Base-by-base conservation (phyloP, 106 monocot species). In the Dioscorea dumetorum region DNA sequence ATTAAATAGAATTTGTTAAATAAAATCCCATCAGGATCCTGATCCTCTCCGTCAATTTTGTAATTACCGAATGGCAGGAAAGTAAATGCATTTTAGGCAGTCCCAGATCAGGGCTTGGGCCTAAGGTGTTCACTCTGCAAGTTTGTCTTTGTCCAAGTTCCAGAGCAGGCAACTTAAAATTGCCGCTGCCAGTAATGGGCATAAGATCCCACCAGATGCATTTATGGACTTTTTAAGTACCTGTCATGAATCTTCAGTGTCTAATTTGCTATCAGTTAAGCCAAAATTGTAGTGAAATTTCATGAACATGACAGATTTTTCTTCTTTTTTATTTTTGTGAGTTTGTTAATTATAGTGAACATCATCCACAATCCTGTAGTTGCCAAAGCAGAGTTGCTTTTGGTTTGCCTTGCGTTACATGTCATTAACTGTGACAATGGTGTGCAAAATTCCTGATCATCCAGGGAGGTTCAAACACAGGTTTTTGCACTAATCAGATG, bases 41-140 rank as follows among this genome's bases (percentile, higher is more conserved):
- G 59, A 72, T 72, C 71, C 35, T 34, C 17, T 24, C 10, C 60
- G 16, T 48, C 23, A 12, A 21, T 68, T 57, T 50, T 64, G 17
- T 63, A 49, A 66, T 48, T 50, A 67, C 61, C 72, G 72, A 56
- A 24, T 76, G 21, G 61, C 79, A 79, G 83, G 79, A 33, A 69
- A 79, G 22, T 67, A 74, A 57, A 75, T 76, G 83, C 68, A 72
- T 72, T 35, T 51, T 76, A 50, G 64, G 60, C 35, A 22, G 16
- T 67, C 21, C 72, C 72, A 53, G 63, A 48, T 50, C 32, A 48
- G 28, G 22, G 51, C 63, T 62, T 21, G 63, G 32, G 57, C 50
- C 57, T 64, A 64, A 33, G 69, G 64, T 69, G 67, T 32, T 70
- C 35, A 53, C 17, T 48, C 20, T 73, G 57, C 73, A 73, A 23